phyloP scores from a whole-genome alignment of 371 early-diverging fungal genomes.

The Mucor racemosus region DNA sequence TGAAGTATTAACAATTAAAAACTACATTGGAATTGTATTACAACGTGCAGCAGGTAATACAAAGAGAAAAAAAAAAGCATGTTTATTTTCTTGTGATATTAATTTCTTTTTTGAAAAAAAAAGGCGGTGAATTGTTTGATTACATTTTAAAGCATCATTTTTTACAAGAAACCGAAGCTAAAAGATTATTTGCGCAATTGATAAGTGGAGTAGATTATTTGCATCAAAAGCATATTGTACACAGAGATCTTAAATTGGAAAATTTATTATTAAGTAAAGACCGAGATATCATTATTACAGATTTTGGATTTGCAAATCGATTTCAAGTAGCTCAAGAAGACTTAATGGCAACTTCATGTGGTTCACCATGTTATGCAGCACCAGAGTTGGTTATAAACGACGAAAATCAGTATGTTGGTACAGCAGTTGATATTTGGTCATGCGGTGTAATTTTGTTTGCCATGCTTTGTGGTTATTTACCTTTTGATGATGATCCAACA shows the following conservation, averaged over 20 bases:
- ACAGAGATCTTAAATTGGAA: slow-evolving; percentile 96
- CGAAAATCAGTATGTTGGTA: slow-evolving; percentile 96
- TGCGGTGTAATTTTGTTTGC: slow-evolving; percentile 96
- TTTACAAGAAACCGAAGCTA: slow-evolving; percentile 90
- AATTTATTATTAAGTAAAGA: slow-evolving; percentile 89
- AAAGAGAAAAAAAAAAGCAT: not conserved
- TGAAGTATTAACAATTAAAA: slow-evolving; percentile 96
- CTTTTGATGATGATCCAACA: slow-evolving; percentile 98
- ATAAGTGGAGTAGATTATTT: slow-evolving; percentile 89
- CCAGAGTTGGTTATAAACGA: slow-evolving; percentile 94
- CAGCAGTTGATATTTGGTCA: slow-evolving; percentile 97
- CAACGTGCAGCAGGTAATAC: slow-evolving; percentile 81
- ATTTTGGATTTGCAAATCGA: slow-evolving; percentile 99
- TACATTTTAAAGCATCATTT: slow-evolving; percentile 93
- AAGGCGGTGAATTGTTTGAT: slow-evolving; percentile 95
- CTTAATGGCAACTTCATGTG: slow-evolving; percentile 93
- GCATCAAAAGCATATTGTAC: slow-evolving; percentile 89
- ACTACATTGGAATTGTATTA: slow-evolving; percentile 94
- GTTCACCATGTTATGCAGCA: slow-evolving; percentile 98
- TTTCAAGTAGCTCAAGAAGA: slow-evolving; percentile 72
- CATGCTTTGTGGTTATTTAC: slow-evolving; percentile 97
- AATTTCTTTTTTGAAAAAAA: too few species aligned
- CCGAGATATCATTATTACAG: slow-evolving; percentile 94
- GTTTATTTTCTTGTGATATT: not conserved
- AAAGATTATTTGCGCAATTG: slow-evolving; percentile 93